Conservation (phyloP, 179 eudicot genomes). For the Dionaea muscipula region DNA sequence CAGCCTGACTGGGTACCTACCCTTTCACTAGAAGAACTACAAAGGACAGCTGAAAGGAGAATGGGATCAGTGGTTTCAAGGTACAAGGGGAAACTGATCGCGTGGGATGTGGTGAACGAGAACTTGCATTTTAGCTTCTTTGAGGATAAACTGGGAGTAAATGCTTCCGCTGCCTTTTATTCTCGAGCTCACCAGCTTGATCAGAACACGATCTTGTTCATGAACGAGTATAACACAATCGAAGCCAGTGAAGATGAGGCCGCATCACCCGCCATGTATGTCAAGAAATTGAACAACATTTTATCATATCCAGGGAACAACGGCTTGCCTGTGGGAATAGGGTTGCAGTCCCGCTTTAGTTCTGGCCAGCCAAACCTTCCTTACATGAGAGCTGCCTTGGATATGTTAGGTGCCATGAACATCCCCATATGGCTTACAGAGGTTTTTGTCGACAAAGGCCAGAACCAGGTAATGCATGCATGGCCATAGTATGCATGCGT, state of each 20-base stretch:
- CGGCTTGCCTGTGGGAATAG: conserved; percentile 31
- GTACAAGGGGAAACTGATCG: conserved; percentile 35
- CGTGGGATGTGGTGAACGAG: conserved; percentile 74
- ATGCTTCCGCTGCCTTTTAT: conserved; percentile 26
- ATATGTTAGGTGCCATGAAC: conserved; percentile 30
- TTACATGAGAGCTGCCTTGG: conserved; percentile 48
- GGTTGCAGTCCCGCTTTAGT: conserved; percentile 38
- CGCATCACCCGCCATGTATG: conserved; percentile 36
- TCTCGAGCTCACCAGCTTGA: conserved; percentile 23
- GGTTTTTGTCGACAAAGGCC: conserved; percentile 28
- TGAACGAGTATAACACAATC: conserved; percentile 62
- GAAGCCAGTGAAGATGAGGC: conserved; percentile 26
- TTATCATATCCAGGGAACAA: conserved; percentile 23
- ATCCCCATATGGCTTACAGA: conserved; percentile 67
- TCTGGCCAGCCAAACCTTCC: conserved; percentile 37
- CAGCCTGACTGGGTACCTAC: conserved; percentile 37
- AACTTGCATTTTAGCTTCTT: conserved; percentile 39
- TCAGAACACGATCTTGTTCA: conserved; percentile 26
- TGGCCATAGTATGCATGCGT: no score
- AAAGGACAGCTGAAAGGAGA: conserved; percentile 21
- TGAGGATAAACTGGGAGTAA: conserved; percentile 36
- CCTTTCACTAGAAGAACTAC: conserved; percentile 24
- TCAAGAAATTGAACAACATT: conserved; percentile 26
- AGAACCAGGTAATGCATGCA: conserved; percentile 30
- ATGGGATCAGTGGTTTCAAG: conserved; percentile 34